Base-by-base conservation (phyloP, 768 basidiomycete species). In the Phylloporus rhodoxanthus region DNA sequence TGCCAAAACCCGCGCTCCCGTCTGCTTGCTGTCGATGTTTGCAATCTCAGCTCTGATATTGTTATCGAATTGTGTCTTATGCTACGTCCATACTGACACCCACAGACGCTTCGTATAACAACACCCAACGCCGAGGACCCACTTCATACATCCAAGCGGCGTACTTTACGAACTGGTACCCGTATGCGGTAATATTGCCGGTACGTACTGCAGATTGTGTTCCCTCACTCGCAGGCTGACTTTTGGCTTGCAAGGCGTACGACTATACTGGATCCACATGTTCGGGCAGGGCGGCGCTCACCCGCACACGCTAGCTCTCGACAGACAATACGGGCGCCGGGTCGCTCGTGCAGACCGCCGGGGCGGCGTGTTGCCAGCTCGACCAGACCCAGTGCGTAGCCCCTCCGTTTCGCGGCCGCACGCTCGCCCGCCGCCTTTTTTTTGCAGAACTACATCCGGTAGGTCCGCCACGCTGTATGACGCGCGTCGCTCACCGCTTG, bases 231-330 rank as follows among this genome's bases (percentile, higher is more conserved):
- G 25, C 10, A 30, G 15, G 19, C 45, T 43, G 6, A 57, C 23
- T 21, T 29, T 47, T 44, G 42, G 5, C 5, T 38, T 15, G 36
- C 15, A 53, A 84, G 83, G 81, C 81, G 14, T 85, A 85, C 54
- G 84, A 88, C 62, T 89, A 87, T 62, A 77, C 86, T 38, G 87
- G 87, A 1, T 82, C 85, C 30, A 38, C 37, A 3, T n/a, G 5
- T 1, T 6, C 10, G 36, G 39, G 23, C 14, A 11, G 21, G 39
- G 23, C 23, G 4, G n/a, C n/a, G n/a, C n/a, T n/a, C n/a, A n/a
- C n/a, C n/a, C n/a, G n/a, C n/a, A n/a, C n/a, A n/a, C n/a, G n/a
- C n/a, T n/a, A n/a, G 76, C 71, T 84, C 7, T 84, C 79, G 14
- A 78, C 75, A 4, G 84, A 85, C 62, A 82, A 80, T 61, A 69